These are phyloP conservation scores for Clohesyomyces aquaticus DNA, from an alignment of 495 filamentous ascomycete genomes.

Conservation along the genomic window DNA sequence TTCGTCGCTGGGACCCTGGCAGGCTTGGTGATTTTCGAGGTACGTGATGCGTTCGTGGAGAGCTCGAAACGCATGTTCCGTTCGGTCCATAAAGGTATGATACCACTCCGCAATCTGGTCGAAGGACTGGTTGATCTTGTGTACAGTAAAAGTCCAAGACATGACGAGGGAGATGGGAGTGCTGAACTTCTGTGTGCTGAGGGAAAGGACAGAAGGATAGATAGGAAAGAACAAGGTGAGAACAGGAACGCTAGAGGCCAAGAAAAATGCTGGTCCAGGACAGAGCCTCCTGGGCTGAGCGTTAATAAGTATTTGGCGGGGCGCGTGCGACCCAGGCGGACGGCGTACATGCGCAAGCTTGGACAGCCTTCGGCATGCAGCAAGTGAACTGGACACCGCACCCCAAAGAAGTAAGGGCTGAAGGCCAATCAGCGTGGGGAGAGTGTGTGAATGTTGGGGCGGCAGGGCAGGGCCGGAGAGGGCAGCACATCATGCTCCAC, in stretches of 20 bases:
- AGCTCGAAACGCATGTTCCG: slow-evolving; percentile 24
- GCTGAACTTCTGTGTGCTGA: background rate
- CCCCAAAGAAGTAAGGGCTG: background rate
- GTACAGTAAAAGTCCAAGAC: slow-evolving; percentile 28
- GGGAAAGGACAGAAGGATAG: background rate
- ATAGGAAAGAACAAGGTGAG: background rate
- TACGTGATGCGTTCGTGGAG: slow-evolving; percentile 24
- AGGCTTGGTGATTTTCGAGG: slow-evolving; percentile 27
- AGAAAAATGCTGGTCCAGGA: background rate
- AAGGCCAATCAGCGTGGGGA: slow-evolving; percentile 7
- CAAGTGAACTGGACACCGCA: slow-evolving; percentile 3
- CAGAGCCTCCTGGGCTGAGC: background rate
- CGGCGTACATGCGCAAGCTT: background rate
- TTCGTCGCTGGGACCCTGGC: slow-evolving; percentile 25
- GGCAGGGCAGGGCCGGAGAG: background rate
- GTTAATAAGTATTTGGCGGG: background rate
- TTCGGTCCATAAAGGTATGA: slow-evolving; percentile 26
- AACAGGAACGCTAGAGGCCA: background rate
- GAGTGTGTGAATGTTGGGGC: background rate
- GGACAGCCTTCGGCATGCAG: background rate
- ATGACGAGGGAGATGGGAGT: background rate
- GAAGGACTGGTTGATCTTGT: slow-evolving; percentile 24
- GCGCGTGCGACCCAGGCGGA: background rate
- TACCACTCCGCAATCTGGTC: slow-evolving; percentile 24
- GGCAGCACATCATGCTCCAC: background rate